Conservation (phyloP, 2,329 filamentous ascomycete genomes). For the Trichoderma semiorbis region DNA sequence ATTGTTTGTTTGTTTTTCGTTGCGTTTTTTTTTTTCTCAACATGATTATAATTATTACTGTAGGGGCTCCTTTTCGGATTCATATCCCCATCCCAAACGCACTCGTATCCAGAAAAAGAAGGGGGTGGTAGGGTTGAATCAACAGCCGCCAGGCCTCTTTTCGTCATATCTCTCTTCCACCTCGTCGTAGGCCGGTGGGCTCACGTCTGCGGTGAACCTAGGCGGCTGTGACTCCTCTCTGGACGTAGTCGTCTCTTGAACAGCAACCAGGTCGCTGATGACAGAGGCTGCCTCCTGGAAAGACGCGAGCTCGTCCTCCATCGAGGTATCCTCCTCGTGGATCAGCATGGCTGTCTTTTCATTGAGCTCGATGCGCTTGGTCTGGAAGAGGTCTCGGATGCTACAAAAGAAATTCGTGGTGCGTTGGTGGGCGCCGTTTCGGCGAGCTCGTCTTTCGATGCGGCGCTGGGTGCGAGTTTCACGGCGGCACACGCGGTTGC, state of each 20-base stretch:
- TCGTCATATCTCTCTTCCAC: slow-evolving; percentile 10
- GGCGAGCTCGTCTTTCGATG: slow-evolving; percentile 26
- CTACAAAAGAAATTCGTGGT: slow-evolving; percentile 21
- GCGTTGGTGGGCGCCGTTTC: slow-evolving; percentile 19
- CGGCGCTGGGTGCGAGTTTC: slow-evolving; percentile 28
- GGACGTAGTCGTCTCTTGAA: slow-evolving; percentile 33
- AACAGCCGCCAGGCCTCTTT: not conserved
- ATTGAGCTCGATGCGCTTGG: not conserved
- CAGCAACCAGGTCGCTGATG: slow-evolving; percentile 45
- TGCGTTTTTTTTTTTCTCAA: not conserved
- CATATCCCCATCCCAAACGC: not conserved
- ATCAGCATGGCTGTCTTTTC: slow-evolving; percentile 11
- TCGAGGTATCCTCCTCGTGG: slow-evolving; percentile 23
- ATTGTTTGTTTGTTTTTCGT: not conserved
- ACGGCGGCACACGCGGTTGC: not conserved
- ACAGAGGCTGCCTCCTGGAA: slow-evolving; percentile 46
- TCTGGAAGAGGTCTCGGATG: not conserved
- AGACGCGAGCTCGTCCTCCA: slow-evolving; percentile 48
- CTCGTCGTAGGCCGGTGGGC: slow-evolving; percentile 23
- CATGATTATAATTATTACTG: not conserved
- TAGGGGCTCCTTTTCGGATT: not conserved
- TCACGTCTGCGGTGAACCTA: slow-evolving; percentile 18
- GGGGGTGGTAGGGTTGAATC: not conserved
- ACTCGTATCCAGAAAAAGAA: not conserved
- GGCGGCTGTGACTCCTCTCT: not conserved